These are phyloP conservation scores for Aspergillus neotritici DNA, from an alignment of 2,329 filamentous ascomycete species.

Conservation along the genomic window DNA sequence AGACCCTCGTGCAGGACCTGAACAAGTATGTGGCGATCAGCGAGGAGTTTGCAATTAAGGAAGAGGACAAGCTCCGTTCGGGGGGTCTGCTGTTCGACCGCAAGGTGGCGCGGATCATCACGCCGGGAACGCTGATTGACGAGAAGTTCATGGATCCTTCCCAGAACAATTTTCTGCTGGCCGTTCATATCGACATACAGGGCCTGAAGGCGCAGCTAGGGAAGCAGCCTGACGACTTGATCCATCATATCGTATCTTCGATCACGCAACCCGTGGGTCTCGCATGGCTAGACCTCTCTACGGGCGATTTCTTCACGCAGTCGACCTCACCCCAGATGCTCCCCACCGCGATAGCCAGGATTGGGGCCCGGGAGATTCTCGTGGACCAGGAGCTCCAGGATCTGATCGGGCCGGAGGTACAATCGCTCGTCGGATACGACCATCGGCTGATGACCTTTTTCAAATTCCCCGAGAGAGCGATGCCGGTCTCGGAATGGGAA, in stretches of 20 bases:
- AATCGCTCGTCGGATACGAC: conserved; percentile 67
- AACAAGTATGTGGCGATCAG: conserved; percentile 89
- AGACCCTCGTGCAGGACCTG: conserved; percentile 84
- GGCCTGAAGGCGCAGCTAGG: conserved; percentile 16
- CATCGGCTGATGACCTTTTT: conserved; percentile 72
- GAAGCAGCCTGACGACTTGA: conserved; percentile 15
- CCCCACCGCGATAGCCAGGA: conserved; percentile 73
- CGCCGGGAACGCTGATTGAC: conserved; percentile 91
- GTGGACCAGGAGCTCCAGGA: conserved; percentile 60
- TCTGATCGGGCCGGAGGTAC: conserved; percentile 56
- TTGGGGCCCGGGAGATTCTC: conserved; percentile 79
- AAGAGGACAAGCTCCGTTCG: conserved; percentile 63
- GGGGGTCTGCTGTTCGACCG: conserved; percentile 81
- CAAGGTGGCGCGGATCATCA: conserved; percentile 78
- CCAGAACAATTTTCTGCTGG: conserved; percentile 86
- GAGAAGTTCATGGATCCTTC: conserved; percentile 96
- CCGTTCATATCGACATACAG: conserved; percentile 57
- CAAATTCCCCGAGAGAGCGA: conserved; percentile 39
- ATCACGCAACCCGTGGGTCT: conserved; percentile 58
- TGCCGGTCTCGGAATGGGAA: conserved; percentile 60
- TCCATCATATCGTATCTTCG: conserved; percentile 26
- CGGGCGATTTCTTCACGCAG: conserved; percentile 89
- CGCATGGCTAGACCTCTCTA: conserved; percentile 92
- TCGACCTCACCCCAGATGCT: conserved; percentile 63
- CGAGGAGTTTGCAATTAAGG: conserved; percentile 79